Percentiles rank a stretch among this genome's conserved stretches.
Evolutionary conservation across 2,329 filamentous ascomycete species (phyloP).

Genomic region (Talaromyces funiculosus): DNA sequence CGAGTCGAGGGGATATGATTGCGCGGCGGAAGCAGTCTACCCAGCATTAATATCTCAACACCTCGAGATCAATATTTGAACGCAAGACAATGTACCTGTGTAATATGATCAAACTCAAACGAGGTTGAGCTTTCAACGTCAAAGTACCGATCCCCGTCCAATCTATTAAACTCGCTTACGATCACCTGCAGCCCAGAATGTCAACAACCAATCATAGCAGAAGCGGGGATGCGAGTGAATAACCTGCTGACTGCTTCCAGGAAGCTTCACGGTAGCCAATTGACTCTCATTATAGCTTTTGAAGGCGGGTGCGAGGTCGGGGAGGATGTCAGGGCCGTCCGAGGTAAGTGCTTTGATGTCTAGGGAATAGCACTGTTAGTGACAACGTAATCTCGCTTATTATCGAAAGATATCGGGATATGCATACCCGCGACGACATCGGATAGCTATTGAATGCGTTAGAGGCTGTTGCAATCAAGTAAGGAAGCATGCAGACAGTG

Average conservation of each 20-base stretch:
- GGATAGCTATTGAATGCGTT: conserved; percentile 56
- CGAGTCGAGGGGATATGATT: conserved; percentile 74
- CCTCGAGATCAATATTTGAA: neutral
- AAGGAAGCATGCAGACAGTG: neutral
- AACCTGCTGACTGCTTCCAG: conserved; percentile 75
- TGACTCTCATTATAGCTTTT: conserved; percentile 96
- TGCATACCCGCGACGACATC: conserved; percentile 76
- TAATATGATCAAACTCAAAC: conserved; percentile 80
- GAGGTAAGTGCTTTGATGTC: conserved; percentile 85
- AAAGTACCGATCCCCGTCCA: conserved; percentile 79
- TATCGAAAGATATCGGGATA: neutral
- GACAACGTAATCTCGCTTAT: no score
- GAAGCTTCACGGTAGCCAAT: conserved; percentile 81
- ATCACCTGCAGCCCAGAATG: conserved; percentile 50
- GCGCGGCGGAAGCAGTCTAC: conserved; percentile 73
- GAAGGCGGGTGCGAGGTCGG: conserved; percentile 74
- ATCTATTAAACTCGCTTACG: conserved; percentile 77
- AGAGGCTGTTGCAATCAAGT: neutral
- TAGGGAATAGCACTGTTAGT: conserved; percentile 33
- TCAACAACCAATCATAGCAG: neutral
- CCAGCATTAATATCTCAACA: neutral
- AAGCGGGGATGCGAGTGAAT: neutral
- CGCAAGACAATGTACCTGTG: conserved; percentile 52
- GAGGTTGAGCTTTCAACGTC: conserved; percentile 83
- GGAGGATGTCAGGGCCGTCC: conserved; percentile 61